A percentile compares a stretch with the other conserved stretches of the same genome.
These are phyloP conservation scores for Sugiyamaella chiloensis DNA, from an alignment of 805 yeast species.

Conservation along the genomic window DNA sequence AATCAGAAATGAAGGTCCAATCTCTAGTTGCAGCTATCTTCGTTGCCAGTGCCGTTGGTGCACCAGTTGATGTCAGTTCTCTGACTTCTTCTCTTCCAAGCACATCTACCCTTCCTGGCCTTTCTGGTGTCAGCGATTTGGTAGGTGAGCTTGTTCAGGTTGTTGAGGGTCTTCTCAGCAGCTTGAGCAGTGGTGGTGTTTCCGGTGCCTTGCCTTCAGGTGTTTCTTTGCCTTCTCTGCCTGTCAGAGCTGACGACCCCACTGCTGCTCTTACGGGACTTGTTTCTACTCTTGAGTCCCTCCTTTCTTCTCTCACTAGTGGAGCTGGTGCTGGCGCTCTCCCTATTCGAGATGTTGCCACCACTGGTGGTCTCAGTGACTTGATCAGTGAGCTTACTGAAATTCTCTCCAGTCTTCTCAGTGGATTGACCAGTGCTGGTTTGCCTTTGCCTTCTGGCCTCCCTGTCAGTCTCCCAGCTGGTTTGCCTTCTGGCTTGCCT, in stretches of 20 bases:
- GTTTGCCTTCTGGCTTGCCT: background rate
- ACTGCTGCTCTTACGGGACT: background rate
- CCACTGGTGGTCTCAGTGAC: background rate
- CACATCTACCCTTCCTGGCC: background rate
- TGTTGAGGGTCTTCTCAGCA: background rate
- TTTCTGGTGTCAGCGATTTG: too few relatives aligned
- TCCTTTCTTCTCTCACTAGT: background rate
- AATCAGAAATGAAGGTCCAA: background rate
- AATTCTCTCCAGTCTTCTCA: background rate
- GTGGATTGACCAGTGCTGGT: background rate
- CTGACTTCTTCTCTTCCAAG: background rate
- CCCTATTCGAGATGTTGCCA: background rate
- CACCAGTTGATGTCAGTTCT: background rate
- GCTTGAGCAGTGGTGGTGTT: background rate
- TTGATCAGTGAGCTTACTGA: background rate
- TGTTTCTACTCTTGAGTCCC: background rate
- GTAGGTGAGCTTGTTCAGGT: background rate
- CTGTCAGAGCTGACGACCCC: background rate
- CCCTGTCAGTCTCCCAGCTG: background rate
- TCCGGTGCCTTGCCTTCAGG: background rate
- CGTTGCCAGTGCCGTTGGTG: background rate
- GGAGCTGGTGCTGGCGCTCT: background rate
- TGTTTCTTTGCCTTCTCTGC: background rate
- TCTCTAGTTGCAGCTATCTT: background rate
- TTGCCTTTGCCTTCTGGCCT: background rate